Percentiles rank a stretch among this genome's conserved stretches.
Evolutionary conservation across 257 asterid species (phyloP).

Genomic region (Eucommia ulmoides): DNA sequence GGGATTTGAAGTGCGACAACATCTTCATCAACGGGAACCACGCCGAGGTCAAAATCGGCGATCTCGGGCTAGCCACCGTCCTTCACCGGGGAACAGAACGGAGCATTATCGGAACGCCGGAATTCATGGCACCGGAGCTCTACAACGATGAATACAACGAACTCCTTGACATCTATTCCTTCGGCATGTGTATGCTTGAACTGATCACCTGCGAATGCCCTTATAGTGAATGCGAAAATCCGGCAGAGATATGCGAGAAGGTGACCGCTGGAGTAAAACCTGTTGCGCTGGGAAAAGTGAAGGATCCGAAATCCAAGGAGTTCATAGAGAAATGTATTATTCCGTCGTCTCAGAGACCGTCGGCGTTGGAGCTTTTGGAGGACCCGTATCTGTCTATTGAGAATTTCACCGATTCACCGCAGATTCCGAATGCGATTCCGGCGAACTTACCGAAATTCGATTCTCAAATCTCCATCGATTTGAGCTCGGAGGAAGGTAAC

Average conservation of each 20-base stretch:
- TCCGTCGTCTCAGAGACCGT: background rate
- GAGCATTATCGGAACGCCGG: background rate
- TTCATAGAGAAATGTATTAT: background rate
- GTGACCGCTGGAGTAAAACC: background rate
- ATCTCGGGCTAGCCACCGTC: background rate
- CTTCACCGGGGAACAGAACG: background rate
- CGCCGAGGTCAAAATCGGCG: background rate
- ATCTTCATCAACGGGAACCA: background rate
- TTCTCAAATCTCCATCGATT: too few relatives aligned
- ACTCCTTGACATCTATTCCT: background rate
- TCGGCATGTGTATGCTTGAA: background rate
- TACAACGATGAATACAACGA: background rate
- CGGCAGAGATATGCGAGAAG: background rate
- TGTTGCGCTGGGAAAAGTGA: background rate
- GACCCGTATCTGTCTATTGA: background rate
- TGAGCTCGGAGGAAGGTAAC: too few relatives aligned
- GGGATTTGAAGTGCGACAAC: background rate
- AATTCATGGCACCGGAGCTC: background rate
- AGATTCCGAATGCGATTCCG: too few relatives aligned
- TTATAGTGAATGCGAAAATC: background rate
- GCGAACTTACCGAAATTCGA: too few relatives aligned
- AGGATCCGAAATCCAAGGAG: background rate
- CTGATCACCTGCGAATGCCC: background rate
- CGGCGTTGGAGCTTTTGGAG: background rate
- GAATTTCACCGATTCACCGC: too few relatives aligned